phyloP scores from a whole-genome alignment of 208 protist genomes.

The Leishmania martiniquensis region DNA sequence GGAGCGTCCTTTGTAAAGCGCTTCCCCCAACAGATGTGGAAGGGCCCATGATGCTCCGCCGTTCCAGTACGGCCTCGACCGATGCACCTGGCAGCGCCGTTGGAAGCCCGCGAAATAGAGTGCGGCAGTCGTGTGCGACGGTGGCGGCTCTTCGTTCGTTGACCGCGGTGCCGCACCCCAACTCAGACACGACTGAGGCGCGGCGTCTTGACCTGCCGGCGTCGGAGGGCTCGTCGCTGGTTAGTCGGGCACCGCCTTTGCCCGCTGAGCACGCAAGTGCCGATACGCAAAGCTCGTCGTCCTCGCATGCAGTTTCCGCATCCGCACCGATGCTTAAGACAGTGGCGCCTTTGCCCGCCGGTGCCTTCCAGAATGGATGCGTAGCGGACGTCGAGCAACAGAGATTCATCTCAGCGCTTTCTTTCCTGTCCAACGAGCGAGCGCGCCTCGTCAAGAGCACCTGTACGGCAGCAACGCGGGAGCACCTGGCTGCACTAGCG shows the following conservation, averaged over 20 bases:
- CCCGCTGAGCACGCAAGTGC: background rate
- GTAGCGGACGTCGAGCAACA: background rate
- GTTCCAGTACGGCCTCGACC: background rate
- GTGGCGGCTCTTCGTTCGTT: background rate
- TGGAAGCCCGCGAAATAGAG: background rate
- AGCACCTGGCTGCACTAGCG: conserved; percentile 5
- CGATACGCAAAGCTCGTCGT: too few relatives aligned
- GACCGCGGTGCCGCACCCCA: background rate
- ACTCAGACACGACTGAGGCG: background rate
- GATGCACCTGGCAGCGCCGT: background rate
- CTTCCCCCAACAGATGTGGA: background rate
- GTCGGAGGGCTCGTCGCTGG: background rate
- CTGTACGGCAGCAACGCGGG: background rate
- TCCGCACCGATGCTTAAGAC: background rate
- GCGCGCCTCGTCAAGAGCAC: conserved; percentile 1
- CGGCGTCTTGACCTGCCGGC: background rate
- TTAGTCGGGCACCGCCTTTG: background rate
- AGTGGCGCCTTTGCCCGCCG: background rate
- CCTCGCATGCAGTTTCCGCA: background rate
- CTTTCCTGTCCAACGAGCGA: background rate
- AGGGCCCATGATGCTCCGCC: background rate
- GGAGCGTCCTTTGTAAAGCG: background rate
- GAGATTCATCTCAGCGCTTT: too few relatives aligned
- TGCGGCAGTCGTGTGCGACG: background rate
- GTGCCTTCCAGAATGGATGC: background rate